Conservation (phyloP, 345 rosid species). For the Citrus medica region DNA sequence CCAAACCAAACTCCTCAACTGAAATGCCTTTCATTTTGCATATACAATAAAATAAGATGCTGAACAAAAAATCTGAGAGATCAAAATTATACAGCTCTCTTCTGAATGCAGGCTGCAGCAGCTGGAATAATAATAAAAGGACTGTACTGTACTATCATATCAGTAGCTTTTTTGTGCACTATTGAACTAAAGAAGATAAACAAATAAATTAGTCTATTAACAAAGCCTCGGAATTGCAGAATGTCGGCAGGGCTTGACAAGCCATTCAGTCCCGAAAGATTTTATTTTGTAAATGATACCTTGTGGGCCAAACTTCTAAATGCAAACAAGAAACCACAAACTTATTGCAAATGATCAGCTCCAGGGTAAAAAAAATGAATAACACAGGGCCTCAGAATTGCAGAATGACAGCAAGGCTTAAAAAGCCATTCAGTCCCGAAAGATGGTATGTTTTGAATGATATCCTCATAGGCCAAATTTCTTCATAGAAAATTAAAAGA, state of each 20-base stretch:
- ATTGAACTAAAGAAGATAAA: too few species aligned
- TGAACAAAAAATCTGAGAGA: too few species aligned
- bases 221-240: constrained; percentile 30
- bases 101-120: too few species aligned
- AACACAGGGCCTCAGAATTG: constrained; percentile 27
- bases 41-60: too few species aligned
- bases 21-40: background rate
- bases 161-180: too few species aligned
- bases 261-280: constrained; percentile 37
- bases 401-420: constrained; percentile 3
- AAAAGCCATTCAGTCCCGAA: constrained; percentile 31
- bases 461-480: constrained; percentile 20
- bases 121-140: too few species aligned
- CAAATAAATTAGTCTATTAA: background rate
- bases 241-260: constrained; percentile 20
- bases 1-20: background rate
- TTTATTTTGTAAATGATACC: constrained; percentile 10
- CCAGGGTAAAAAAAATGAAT: background rate
- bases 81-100: too few species aligned
- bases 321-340: background rate
- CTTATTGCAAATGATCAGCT: too few species aligned
- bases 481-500: background rate
- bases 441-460: constrained; percentile 20
- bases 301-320: constrained; percentile 4
- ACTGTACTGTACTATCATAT: too few species aligned